Evolutionary conservation across 1,284 basidiomycete species (phyloP), one percentile per base, ranked within the genome.

Genomic region (Thelephora terrestris): DNA sequence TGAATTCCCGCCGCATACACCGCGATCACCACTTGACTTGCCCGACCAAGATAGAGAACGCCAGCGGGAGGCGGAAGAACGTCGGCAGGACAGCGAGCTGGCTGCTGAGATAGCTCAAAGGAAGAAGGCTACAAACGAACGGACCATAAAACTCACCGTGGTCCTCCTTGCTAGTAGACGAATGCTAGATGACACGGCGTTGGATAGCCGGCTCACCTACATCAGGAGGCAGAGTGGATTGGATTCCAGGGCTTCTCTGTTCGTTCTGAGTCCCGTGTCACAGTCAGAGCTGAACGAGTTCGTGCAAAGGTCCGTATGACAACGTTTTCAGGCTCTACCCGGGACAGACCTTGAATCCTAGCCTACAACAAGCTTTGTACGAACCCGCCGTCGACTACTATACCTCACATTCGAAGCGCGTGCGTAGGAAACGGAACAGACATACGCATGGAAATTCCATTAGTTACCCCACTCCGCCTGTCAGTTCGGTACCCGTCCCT

Each of bases 331-430:
- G 34, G 39, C 44, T 43, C 45, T 12, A 50, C 27, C 48, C 51
- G 48, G 42, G 18, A 45, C 48, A 39, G 50, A 50, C 18, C 29
- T 16, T 20, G n/a, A 6, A 16, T 23, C 17, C 6, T 58, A 91
- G 87, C 57, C 74, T 98, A 5, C 88, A 95, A 63, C 79, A 85
- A 53, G 91, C 94, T 1, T 69, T 98, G 2, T 87, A 83, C 57
- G 91, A 96, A 35, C 75, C 88, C 1, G 89, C 93, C 0, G 63
- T 92, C 37, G 95, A 98, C 51, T 96, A 94, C 63, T 99, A 98
- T 63, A 84, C 85, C 0, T 76, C 85, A 7, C 95, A 97, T 58
- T 91, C 88, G 3, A 91, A 97, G 64, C 81, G 91, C 1, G 89
- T 95, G 1, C 73, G 92, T 35, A 71, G 92, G 43, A 98, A 98